These are phyloP conservation scores for Hymenoscyphus occultus DNA, from an alignment of 2,329 filamentous ascomycete genomes.

Conservation along the genomic window DNA sequence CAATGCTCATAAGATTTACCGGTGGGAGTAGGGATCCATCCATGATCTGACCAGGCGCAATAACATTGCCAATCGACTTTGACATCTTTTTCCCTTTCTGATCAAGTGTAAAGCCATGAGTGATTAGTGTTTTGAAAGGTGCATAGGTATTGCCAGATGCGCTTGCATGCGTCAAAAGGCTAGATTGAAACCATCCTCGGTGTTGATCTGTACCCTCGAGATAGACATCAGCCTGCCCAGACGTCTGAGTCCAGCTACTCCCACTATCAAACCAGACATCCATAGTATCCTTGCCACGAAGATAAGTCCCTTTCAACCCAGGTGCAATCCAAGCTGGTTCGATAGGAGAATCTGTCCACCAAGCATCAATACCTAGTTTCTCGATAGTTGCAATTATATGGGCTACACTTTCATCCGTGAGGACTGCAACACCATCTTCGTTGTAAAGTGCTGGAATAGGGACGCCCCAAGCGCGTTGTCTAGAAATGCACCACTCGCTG, in stretches of 20 bases:
- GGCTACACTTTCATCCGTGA: slow-evolving; percentile 73
- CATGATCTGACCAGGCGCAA: slow-evolving; percentile 80
- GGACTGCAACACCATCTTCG: slow-evolving; percentile 67
- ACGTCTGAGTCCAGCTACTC: slow-evolving; percentile 75
- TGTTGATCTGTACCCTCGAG: slow-evolving; percentile 95
- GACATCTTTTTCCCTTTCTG: slow-evolving; percentile 95
- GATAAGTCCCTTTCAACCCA: slow-evolving; percentile 58
- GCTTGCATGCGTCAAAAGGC: slow-evolving; percentile 74
- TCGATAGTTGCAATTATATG: slow-evolving; percentile 81
- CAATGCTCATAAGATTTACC: slow-evolving; percentile 15
- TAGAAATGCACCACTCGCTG: slow-evolving; percentile 96
- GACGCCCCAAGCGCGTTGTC: slow-evolving; percentile 93
- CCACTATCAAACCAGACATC: slow-evolving; percentile 99
- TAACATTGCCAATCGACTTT: slow-evolving; percentile 89
- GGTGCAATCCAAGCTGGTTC: slow-evolving; percentile 75
- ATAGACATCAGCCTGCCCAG: slow-evolving; percentile 73
- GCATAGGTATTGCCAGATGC: slow-evolving; percentile 45
- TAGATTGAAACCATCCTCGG: slow-evolving; percentile 97
- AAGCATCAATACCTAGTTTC: slow-evolving; percentile 79
- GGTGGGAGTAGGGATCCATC: slow-evolving; percentile 74
- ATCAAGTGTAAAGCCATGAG: slow-evolving; percentile 93
- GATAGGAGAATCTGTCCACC: slow-evolving; percentile 81
- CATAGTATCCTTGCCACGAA: slow-evolving; percentile 90
- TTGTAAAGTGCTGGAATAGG: slow-evolving; percentile 90
- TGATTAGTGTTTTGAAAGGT: slow-evolving; percentile 87